Evolutionary conservation across 2,329 filamentous ascomycete species (phyloP), one percentile per base, ranked within the genome.

Genomic region (Zasmidium angulare): DNA sequence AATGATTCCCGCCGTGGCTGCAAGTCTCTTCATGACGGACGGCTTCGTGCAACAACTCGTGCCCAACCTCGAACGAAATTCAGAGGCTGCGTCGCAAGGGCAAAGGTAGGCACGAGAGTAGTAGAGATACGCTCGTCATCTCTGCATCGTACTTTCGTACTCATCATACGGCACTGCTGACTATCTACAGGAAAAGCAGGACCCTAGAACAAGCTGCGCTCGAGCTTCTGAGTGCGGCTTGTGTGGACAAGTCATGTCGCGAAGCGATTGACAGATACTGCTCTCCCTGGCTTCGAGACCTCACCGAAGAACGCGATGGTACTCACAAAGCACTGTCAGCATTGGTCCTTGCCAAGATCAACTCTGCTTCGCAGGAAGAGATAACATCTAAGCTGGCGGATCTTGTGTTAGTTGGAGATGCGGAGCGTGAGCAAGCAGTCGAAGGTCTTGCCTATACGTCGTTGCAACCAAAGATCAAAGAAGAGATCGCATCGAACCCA

Each of bases 371-470:
- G 2, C 65, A 67, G 12, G 66, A 67, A 26, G 64, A 68, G 46
- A 64, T 72, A 21, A 69, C 70, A 0, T 51, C 56, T 10, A 71
- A 70, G 61, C 66, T 73, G 10, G 67, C 67, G 23, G 61, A 66
- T 19, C 58, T 73, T 3, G 71, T 71, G 3, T 29, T 73, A 31
- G 61, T 77, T 80, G 55, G 61, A 12, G 63, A 68, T 40, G 60
- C 58, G n/a, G 69, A 70, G 43, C 81, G 80, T 63, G 82, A 84
- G 61, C 84, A 89, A 68, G 86, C 89, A 70, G 86, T 98, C 56
- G 95, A 99, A 76, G 95, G 93, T 4, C 80, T 99, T 61, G 95
- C 93, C 14, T 98, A 96, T 73, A 88, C 92, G 3, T 96, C 93
- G 10, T 82, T 98, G 40, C 91, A 91, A 68, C 86, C 93, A 4